These are phyloP conservation scores for Triticum turgidum DNA, from an alignment of 176 grass and related monocot species.

Conservation along the genomic window DNA sequence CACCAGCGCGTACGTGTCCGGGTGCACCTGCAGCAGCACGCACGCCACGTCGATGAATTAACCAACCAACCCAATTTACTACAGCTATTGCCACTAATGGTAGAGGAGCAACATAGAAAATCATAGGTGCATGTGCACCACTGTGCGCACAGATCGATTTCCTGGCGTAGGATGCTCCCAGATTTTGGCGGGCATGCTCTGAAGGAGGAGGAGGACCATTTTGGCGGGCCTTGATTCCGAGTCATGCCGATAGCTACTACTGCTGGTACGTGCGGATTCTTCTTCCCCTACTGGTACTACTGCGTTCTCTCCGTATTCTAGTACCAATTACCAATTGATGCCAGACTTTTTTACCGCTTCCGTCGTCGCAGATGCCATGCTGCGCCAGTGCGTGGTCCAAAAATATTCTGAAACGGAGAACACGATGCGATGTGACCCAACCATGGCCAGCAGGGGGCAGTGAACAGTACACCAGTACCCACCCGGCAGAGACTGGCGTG, in stretches of 20 bases:
- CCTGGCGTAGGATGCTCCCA: not conserved
- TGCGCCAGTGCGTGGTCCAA: not conserved
- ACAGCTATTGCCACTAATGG: no score
- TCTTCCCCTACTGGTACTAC: no score
- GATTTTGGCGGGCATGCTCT: not conserved
- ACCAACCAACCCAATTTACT: not conserved
- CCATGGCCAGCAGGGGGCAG: not conserved
- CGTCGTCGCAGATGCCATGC: not conserved
- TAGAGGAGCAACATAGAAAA: not conserved
- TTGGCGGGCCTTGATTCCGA: not conserved
- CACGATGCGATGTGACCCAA: not conserved
- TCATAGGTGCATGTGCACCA: not conserved
- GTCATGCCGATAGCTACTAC: not conserved
- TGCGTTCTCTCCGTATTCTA: not conserved
- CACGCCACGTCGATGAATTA: not conserved
- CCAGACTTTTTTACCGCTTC: not conserved
- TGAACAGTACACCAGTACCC: not conserved
- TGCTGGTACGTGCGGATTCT: not conserved
- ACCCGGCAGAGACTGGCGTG: not conserved
- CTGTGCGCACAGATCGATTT: not conserved
- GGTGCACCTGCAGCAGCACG: constrained; percentile 42
- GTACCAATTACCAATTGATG: no score
- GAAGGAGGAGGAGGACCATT: not conserved
- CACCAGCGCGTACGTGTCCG: constrained; percentile 54
- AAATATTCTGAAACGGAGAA: not conserved